These are phyloP conservation scores for Encephalitozoon romaleae DNA, from an alignment of 371 early-diverging fungal genomes.

Conservation along the genomic window DNA sequence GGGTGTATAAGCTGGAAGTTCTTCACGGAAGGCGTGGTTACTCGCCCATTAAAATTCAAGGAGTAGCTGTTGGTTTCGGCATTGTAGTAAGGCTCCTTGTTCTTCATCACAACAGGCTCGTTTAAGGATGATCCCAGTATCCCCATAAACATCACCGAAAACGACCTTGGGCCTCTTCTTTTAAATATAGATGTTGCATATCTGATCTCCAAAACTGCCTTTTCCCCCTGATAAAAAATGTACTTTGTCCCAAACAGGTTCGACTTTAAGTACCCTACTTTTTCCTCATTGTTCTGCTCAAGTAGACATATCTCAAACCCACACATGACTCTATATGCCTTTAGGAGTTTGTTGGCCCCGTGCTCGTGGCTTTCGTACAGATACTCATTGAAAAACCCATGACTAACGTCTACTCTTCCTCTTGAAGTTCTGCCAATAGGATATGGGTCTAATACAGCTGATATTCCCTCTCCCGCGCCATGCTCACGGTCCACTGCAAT, in stretches of 20 bases:
- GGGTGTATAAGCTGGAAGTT: conserved; percentile 81
- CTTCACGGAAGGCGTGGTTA: conserved; percentile 80
- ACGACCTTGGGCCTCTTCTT: conserved; percentile 23
- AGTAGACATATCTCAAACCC: conserved; percentile 36
- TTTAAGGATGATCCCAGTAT: not conserved
- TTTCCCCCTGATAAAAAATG: not conserved
- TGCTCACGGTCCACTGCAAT: not conserved
- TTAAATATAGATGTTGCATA: conserved; percentile 34
- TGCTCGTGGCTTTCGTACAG: conserved; percentile 20
- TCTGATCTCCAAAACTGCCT: conserved; percentile 3
- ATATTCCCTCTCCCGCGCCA: not conserved
- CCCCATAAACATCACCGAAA: conserved; percentile 15
- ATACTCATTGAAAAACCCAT: conserved; percentile 19
- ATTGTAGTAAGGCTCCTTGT: conserved; percentile 63
- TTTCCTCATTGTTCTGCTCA: not conserved
- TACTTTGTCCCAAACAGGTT: conserved; percentile 43
- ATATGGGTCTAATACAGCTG: not conserved
- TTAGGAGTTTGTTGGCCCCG: not conserved
- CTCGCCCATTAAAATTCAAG: conserved; percentile 81
- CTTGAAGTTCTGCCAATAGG: conserved; percentile 17
- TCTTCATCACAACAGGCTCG: conserved; percentile 40
- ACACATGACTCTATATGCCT: conserved; percentile 11
- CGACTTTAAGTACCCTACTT: not conserved
- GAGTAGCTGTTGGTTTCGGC: conserved; percentile 82
- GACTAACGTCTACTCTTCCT: conserved; percentile 9